phyloP scores from a whole-genome alignment of 176 grass and related monocot species.

The Aegilops longissima region DNA sequence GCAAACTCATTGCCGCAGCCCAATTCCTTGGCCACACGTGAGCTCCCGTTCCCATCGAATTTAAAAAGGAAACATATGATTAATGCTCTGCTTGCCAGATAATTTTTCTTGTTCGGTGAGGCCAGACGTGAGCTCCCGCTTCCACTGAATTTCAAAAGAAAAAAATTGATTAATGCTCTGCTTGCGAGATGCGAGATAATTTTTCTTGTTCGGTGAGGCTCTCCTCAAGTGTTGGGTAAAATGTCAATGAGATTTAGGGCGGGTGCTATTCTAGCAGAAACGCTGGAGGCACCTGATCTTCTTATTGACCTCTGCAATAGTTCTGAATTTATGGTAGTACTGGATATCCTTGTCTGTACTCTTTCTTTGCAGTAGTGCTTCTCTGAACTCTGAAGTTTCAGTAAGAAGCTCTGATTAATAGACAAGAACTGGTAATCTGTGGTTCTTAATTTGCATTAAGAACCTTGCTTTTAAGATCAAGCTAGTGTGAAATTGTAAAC shows the following conservation, averaged over 20 bases:
- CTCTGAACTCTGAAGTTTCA: neutral
- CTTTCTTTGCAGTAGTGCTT: neutral
- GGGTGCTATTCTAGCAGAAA: neutral
- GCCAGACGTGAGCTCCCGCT: neutral
- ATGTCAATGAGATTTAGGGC: neutral
- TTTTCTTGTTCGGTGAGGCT: neutral
- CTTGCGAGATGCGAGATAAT: neutral
- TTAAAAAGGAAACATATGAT: neutral
- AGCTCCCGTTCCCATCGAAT: neutral
- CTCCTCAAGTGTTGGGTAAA: constrained; percentile 17
- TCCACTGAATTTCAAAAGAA: neutral
- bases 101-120: neutral
- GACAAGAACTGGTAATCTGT: neutral
- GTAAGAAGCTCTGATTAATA: neutral
- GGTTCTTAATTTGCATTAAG: neutral
- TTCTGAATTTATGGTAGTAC: neutral
- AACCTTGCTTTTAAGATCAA: neutral
- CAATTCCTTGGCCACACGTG: neutral
- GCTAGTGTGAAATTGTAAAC: neutral
- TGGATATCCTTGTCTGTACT: neutral
- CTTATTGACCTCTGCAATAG: neutral
- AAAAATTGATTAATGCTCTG: neutral
- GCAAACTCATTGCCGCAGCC: neutral
- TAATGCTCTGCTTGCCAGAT: neutral
- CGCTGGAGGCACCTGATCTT: neutral